Percentiles rank a stretch among this genome's conserved stretches.
phyloP scores from a whole-genome alignment of 139 green algal genomes.

The Chlorella sp. region DNA sequence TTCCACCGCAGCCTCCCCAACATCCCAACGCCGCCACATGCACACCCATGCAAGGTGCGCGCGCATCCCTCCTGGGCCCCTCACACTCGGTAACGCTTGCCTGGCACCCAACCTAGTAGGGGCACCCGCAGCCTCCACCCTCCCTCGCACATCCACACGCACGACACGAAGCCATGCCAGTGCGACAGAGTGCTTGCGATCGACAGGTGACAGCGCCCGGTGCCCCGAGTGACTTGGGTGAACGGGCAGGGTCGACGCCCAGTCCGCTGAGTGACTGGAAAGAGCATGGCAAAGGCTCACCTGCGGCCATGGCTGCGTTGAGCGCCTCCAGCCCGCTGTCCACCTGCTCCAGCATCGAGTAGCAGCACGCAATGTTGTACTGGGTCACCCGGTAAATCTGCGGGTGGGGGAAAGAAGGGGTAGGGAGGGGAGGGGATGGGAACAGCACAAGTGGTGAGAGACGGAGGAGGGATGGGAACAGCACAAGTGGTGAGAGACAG shows the following conservation, averaged over 20 bases:
- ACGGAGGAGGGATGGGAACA: not conserved
- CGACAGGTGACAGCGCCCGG: too few species aligned
- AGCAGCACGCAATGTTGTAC: conserved; percentile 90
- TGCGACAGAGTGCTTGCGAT: too few species aligned
- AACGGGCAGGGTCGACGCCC: too few species aligned
- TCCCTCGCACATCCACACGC: not conserved
- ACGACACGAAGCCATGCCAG: too few species aligned
- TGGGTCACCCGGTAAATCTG: conserved; percentile 88
- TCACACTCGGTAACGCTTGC: too few species aligned
- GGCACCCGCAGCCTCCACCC: not conserved
- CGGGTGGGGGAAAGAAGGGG: not conserved
- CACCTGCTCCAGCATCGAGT: conserved; percentile 81
- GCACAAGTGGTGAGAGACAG: not conserved
- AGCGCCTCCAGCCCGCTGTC: conserved; percentile 89
- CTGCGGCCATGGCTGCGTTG: conserved; percentile 72
- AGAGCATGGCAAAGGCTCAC: not conserved
- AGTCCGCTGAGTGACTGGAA: too few species aligned
- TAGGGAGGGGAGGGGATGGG: not conserved
- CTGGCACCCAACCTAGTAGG: too few species aligned
- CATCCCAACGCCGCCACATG: too few species aligned
- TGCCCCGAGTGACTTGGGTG: too few species aligned
- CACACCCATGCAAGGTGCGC: too few species aligned
- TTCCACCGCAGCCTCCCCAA: too few species aligned
- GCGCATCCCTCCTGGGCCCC: too few species aligned
- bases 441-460: not conserved